Evolutionary conservation across 2,329 filamentous ascomycete genomes (phyloP).

Genomic region (Pseudogymnoascus sp.): DNA sequence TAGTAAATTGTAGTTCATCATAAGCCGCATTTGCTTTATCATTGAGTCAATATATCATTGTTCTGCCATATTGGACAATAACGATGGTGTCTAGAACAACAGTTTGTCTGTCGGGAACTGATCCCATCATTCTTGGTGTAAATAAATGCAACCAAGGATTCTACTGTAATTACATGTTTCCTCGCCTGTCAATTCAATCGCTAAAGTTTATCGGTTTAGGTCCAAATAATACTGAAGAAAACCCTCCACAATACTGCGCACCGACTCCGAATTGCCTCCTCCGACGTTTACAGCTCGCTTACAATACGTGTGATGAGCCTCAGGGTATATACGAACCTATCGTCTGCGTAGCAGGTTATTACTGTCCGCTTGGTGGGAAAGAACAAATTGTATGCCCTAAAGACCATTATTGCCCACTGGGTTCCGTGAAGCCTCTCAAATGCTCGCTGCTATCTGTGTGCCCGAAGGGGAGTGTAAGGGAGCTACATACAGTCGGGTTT

Average conservation of each 20-base stretch:
- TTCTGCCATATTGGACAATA: neutral
- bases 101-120: neutral
- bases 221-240: constrained; percentile 16
- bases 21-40: neutral
- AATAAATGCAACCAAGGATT: neutral
- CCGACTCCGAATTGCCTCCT: constrained; percentile 18
- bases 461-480: constrained; percentile 35
- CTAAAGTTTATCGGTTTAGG: constrained; percentile 12
- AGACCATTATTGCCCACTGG: constrained; percentile 46
- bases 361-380: constrained; percentile 40
- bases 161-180: neutral
- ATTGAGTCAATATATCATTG: neutral
- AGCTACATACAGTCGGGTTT: constrained; percentile 40
- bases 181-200: neutral
- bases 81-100: neutral
- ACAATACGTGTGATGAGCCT: constrained; percentile 14
- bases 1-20: neutral
- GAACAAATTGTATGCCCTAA: constrained; percentile 37
- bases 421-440: constrained; percentile 40
- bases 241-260: constrained; percentile 22
- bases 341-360: constrained; percentile 42
- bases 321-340: constrained; percentile 40
- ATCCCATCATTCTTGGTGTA: neutral
- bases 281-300: constrained; percentile 11
- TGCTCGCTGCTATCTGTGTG: constrained; percentile 42